Percentiles rank a stretch among this genome's conserved stretches.
Evolutionary conservation across 176 grass and related monocot genomes (phyloP).

Genomic region (Cenchrus purpureus): DNA sequence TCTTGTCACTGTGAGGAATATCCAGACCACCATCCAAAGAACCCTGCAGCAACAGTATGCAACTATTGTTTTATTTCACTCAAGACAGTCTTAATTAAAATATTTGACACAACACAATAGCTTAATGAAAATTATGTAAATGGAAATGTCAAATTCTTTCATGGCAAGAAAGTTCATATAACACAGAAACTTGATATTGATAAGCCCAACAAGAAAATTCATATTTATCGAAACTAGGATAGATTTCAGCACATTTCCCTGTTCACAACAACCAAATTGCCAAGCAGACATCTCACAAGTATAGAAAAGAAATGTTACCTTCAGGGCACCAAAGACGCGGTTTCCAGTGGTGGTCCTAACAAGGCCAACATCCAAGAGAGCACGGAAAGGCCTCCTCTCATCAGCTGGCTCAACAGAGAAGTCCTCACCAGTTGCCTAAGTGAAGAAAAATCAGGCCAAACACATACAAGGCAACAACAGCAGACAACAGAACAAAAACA

Average conservation of each 20-base stretch:
- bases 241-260: too few relatives aligned
- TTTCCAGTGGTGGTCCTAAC: constrained; percentile 81
- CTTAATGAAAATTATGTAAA: too few relatives aligned
- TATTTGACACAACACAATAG: too few relatives aligned
- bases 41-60: constrained; percentile 45
- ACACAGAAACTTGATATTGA: too few relatives aligned
- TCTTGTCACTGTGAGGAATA: constrained; percentile 83
- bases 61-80: background rate
- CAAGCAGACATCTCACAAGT: background rate
- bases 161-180: too few relatives aligned
- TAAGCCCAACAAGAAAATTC: too few relatives aligned
- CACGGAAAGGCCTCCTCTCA: constrained; percentile 83
- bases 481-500: background rate
- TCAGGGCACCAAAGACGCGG: constrained; percentile 86
- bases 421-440: constrained; percentile 81
- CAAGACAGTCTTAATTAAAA: background rate
- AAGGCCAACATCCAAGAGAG: constrained; percentile 85
- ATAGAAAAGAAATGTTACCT: constrained; percentile 40
- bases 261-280: background rate
- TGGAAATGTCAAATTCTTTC: too few relatives aligned
- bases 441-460: background rate
- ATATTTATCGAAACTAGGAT: too few relatives aligned
- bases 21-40: constrained; percentile 87
- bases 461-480: background rate
- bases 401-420: constrained; percentile 78